A percentile compares a stretch with the other conserved stretches of the same genome.
phyloP scores from a whole-genome alignment of 164 flowering plant species.

The Brasenia schreberi region DNA sequence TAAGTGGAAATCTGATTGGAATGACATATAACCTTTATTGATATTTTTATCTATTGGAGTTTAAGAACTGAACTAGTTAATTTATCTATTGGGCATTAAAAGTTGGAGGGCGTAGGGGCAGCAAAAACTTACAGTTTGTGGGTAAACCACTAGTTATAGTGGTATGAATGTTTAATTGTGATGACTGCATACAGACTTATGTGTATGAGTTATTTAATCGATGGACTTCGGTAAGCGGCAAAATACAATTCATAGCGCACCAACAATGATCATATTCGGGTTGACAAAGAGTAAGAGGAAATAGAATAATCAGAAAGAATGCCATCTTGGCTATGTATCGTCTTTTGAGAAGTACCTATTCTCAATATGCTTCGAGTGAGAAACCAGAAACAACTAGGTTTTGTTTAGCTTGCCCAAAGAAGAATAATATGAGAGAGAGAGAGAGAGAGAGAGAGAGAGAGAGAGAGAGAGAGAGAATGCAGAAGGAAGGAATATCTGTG shows the following conservation, averaged over 20 bases:
- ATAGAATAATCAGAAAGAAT: background rate
- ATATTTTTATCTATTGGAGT: background rate
- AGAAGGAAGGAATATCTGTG: background rate
- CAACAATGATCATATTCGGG: background rate
- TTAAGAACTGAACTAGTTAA: background rate
- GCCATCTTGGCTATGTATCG: background rate
- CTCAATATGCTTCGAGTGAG: too few relatives aligned
- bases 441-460: too few relatives aligned
- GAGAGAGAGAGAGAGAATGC: too few relatives aligned
- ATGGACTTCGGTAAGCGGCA: background rate
- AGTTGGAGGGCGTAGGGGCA: background rate
- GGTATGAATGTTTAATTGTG: background rate
- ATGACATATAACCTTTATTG: background rate
- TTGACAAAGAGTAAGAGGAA: background rate
- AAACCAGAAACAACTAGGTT: too few relatives aligned
- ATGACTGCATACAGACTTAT: background rate
- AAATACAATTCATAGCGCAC: background rate
- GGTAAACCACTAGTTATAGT: background rate
- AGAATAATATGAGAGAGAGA: too few relatives aligned
- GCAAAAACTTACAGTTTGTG: background rate
- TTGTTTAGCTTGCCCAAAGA: too few relatives aligned
- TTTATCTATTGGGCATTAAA: too few relatives aligned
- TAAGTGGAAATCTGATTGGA: background rate
- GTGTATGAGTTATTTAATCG: too few relatives aligned
- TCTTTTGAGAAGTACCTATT: too few relatives aligned